Conservation (phyloP, 495 filamentous ascomycete species). For the Chaetomium cochliodes region DNA sequence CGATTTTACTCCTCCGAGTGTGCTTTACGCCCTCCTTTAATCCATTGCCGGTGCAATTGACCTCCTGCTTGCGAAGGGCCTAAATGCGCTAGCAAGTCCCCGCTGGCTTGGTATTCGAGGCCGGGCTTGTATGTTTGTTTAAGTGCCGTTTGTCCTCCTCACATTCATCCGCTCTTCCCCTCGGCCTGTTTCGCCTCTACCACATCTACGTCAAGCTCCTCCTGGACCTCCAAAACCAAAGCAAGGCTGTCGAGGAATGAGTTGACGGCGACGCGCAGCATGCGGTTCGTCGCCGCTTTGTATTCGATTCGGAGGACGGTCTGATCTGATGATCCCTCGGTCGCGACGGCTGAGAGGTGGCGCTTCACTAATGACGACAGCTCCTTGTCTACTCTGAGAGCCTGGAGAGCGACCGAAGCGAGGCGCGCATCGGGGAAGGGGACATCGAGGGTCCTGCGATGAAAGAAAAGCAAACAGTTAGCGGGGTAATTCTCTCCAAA, state of each 20-base stretch:
- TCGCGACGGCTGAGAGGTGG: constrained; percentile 50
- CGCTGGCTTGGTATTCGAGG: background rate
- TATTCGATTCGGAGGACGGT: constrained; percentile 73
- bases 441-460: constrained; percentile 66
- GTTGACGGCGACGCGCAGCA: constrained; percentile 96
- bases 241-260: constrained; percentile 93
- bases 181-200: constrained; percentile 38
- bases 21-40: background rate
- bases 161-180: constrained; percentile 14
- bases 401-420: constrained; percentile 69
- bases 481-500: constrained; percentile 4
- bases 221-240: constrained; percentile 80
- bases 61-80: background rate
- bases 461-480: background rate
- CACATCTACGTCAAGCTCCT: constrained; percentile 85
- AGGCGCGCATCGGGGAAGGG: constrained; percentile 82
- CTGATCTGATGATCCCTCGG: constrained; percentile 38
- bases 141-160: too few relatives aligned
- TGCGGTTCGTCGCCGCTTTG: constrained; percentile 86
- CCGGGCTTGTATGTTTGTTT: background rate
- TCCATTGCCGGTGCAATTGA: background rate
- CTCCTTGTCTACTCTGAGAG: constrained; percentile 83
- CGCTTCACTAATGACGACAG: constrained; percentile 80
- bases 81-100: background rate
- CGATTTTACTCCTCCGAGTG: background rate